These are phyloP conservation scores for Backusella westeae DNA, from an alignment of 192 early-diverging fungal genomes.

Conservation along the genomic window DNA sequence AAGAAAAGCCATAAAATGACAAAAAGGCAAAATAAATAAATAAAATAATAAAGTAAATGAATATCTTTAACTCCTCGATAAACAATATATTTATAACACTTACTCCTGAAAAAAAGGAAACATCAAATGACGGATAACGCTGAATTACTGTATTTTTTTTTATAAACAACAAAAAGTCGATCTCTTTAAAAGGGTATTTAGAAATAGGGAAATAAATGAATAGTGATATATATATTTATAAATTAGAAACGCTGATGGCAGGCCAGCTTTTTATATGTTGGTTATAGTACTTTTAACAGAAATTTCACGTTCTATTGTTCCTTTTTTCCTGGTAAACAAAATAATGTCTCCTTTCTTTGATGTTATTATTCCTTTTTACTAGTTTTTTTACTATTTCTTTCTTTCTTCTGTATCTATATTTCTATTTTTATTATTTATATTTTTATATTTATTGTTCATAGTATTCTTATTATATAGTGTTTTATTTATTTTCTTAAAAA, in stretches of 20 bases:
- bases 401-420: neutral
- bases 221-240: neutral
- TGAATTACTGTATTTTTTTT: neutral
- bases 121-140: neutral
- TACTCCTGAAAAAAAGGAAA: neutral
- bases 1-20: neutral
- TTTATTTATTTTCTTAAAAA: neutral
- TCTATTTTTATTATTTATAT: neutral
- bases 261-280: neutral
- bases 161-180: neutral
- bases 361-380: constrained; percentile 1
- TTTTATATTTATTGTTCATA: neutral
- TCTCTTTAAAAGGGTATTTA: neutral
- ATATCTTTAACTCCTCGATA: neutral
- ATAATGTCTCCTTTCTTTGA: neutral
- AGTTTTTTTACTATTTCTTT: neutral
- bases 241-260: neutral
- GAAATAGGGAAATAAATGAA: neutral
- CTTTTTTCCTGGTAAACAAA: neutral
- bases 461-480: neutral
- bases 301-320: neutral
- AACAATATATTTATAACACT: neutral
- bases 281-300: neutral
- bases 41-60: neutral
- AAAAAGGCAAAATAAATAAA: neutral